These are phyloP conservation scores for Cyclospora cayetanensis DNA, from an alignment of 169 alveolate species.

Conservation along the genomic window DNA sequence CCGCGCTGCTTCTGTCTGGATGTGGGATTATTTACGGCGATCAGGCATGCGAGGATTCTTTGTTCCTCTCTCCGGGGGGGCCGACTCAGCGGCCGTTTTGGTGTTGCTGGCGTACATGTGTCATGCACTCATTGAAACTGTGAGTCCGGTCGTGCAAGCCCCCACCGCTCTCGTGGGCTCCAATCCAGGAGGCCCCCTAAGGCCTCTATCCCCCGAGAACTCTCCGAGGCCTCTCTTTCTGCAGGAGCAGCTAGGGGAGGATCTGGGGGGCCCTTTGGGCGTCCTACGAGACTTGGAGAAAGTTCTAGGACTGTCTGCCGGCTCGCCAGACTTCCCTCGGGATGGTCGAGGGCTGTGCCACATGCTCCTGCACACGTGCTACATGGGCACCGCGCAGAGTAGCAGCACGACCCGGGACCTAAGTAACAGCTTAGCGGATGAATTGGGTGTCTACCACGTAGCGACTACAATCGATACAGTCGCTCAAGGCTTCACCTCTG, in stretches of 20 bases:
- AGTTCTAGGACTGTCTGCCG: background rate
- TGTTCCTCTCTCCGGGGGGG: constrained; percentile 92
- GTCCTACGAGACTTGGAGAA: background rate
- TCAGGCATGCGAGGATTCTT: constrained; percentile 85
- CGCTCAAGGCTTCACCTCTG: constrained; percentile 60
- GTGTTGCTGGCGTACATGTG: constrained; percentile 63
- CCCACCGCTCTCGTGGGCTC: constrained; percentile 10
- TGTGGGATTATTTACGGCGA: constrained; percentile 88
- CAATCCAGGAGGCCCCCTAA: no score
- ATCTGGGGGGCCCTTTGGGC: background rate
- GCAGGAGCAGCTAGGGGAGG: background rate
- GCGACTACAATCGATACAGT: constrained; percentile 77
- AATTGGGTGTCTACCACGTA: constrained; percentile 80
- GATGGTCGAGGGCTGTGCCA: constrained; percentile 79
- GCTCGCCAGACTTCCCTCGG: constrained; percentile 69
- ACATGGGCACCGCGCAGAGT: constrained; percentile 73
- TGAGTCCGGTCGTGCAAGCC: constrained; percentile 39
- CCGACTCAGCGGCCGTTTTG: constrained; percentile 80
- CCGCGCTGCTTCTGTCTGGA: constrained; percentile 84
- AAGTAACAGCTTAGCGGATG: constrained; percentile 79
- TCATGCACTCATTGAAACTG: constrained; percentile 52
- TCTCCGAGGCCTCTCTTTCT: background rate
- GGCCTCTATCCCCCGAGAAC: constrained; percentile 7
- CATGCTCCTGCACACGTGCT: constrained; percentile 80
- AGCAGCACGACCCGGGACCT: constrained; percentile 76